Evolutionary conservation across 2,329 filamentous ascomycete genomes (phyloP).

Genomic region (Elsinoe fawcettii): DNA sequence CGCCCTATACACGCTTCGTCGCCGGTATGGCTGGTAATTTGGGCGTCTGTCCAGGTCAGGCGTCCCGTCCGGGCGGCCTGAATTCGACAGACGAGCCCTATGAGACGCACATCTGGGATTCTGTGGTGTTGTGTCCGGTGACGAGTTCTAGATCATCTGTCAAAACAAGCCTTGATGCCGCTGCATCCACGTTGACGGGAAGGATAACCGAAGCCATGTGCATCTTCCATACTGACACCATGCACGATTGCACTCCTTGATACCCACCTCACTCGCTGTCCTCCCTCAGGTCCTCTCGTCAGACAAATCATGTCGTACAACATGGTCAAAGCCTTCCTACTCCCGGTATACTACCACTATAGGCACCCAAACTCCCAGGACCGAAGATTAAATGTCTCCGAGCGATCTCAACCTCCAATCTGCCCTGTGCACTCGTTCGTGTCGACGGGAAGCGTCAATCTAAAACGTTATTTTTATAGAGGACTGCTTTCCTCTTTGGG

Average conservation of each 20-base stretch:
- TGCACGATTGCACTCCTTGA: neutral
- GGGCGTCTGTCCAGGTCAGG: neutral
- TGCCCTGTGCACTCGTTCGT: neutral
- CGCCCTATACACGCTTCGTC: constrained; percentile 4
- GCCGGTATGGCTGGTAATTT: neutral
- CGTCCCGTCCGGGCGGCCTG: neutral
- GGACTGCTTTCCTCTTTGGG: neutral
- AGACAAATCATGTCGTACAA: too few species aligned
- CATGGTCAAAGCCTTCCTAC: too few species aligned
- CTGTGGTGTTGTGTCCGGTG: neutral
- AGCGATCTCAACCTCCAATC: neutral
- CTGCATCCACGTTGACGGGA: neutral
- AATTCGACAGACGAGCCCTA: neutral
- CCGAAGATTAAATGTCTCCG: neutral
- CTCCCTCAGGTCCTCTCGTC: too few species aligned
- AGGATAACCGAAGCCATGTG: neutral
- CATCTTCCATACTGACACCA: neutral
- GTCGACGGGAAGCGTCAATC: neutral
- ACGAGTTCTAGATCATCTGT: neutral
- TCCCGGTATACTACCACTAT: too few species aligned
- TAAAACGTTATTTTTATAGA: neutral
- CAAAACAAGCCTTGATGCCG: neutral
- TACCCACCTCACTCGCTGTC: neutral
- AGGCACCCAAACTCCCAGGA: too few species aligned
- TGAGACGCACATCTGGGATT: neutral